phyloP scores from a whole-genome alignment of 2,329 filamentous ascomycete genomes.

The Alternaria dauci region DNA sequence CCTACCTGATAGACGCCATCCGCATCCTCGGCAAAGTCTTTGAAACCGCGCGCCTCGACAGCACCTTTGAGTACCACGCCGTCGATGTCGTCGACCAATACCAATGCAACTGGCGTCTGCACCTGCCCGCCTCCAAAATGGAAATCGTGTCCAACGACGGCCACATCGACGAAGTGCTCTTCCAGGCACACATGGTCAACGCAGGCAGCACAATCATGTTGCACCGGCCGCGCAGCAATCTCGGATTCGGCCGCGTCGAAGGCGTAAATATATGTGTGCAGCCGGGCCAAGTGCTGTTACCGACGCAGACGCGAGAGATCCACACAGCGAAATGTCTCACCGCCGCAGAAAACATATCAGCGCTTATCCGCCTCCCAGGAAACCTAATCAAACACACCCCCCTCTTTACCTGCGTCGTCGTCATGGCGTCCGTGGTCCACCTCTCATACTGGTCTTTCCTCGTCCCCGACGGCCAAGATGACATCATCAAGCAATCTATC shows the following conservation, averaged over 20 bases:
- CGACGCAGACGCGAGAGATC: slow-evolving; percentile 61
- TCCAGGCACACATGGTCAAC: slow-evolving; percentile 85
- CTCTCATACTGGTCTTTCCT: slow-evolving; percentile 74
- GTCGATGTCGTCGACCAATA: slow-evolving; percentile 67
- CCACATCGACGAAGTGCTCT: slow-evolving; percentile 83
- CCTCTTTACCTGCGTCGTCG: slow-evolving; percentile 53
- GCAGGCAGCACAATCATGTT: slow-evolving; percentile 51
- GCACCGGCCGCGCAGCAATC: slow-evolving; percentile 55
- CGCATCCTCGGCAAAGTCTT: slow-evolving; percentile 82
- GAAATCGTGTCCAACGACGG: slow-evolving; percentile 74
- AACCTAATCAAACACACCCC: slow-evolving; percentile 73
- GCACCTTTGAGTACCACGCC: slow-evolving; percentile 52
- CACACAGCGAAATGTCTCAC: slow-evolving; percentile 84
- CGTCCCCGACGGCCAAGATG: slow-evolving; percentile 63
- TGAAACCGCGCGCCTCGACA: slow-evolving; percentile 52
- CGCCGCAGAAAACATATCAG: slow-evolving; percentile 79
- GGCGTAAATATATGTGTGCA: slow-evolving; percentile 70
- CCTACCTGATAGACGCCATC: slow-evolving; percentile 83
- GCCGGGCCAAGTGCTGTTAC: slow-evolving; percentile 61
- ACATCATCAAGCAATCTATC: slow-evolving; percentile 76
- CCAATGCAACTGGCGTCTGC: slow-evolving; percentile 78
- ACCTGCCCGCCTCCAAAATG: slow-evolving; percentile 76
- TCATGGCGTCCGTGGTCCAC: slow-evolving; percentile 52
- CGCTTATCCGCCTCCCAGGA: slow-evolving; percentile 76
- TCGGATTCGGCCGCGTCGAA: slow-evolving; percentile 48